Conservation (phyloP, 768 basidiomycete species). For the Psilocybe cubensis region DNA sequence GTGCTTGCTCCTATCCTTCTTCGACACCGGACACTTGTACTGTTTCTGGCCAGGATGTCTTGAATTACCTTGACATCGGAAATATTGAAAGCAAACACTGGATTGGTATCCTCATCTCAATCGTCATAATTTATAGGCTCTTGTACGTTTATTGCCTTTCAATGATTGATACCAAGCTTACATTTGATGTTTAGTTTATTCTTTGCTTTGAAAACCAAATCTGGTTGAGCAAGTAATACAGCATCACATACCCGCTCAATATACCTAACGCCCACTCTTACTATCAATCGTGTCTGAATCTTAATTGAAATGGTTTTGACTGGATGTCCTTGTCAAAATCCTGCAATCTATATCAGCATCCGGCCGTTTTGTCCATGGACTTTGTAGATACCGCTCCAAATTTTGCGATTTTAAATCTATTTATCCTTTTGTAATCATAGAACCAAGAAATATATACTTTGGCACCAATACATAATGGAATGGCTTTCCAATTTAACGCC, state of each 20-base stretch:
- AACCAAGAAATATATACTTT: too few relatives aligned
- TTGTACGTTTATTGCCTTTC: constrained; percentile 29
- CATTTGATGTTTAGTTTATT: constrained; percentile 16
- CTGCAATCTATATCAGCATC: too few relatives aligned
- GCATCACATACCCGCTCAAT: too few relatives aligned
- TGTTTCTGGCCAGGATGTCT: constrained; percentile 52
- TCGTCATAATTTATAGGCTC: constrained; percentile 48
- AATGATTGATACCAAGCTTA: neutral
- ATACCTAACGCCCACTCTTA: too few relatives aligned
- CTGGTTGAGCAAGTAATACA: too few relatives aligned
- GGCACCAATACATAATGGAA: neutral
- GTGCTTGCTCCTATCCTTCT: constrained; percentile 54
- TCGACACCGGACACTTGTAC: constrained; percentile 47
- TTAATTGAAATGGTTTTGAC: too few relatives aligned
- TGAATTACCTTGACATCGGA: constrained; percentile 47
- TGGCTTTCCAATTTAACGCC: constrained; percentile 1
- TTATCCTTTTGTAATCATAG: too few relatives aligned
- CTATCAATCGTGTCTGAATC: too few relatives aligned
- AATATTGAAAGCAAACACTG: constrained; percentile 47
- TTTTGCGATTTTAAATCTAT: too few relatives aligned
- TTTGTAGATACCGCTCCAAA: too few relatives aligned
- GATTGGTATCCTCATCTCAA: constrained; percentile 47
- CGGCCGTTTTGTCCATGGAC: too few relatives aligned
- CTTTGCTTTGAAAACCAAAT: constrained; percentile 19
- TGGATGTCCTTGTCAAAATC: too few relatives aligned